Evolutionary conservation across 2,329 filamentous ascomycete genomes (phyloP).

Genomic region (Penicillium sp.): DNA sequence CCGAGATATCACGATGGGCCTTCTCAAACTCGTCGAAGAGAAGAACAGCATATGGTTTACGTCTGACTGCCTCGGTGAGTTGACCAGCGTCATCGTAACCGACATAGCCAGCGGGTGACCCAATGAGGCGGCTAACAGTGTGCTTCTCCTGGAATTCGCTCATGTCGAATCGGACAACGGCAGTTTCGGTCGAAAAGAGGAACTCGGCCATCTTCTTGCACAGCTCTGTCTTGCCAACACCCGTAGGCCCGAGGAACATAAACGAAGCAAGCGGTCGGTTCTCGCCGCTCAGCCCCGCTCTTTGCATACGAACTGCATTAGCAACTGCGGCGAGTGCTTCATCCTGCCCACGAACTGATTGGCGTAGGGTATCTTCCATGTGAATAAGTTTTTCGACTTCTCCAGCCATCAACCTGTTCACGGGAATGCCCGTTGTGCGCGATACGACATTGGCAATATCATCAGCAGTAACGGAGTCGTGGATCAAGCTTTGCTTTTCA

Average conservation of each 20-base stretch:
- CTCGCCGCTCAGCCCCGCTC: constrained; percentile 84
- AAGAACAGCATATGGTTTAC: constrained; percentile 91
- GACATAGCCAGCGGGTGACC: constrained; percentile 87
- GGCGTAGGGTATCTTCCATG: constrained; percentile 84
- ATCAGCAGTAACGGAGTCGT: constrained; percentile 90
- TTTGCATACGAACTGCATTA: constrained; percentile 87
- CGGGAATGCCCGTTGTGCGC: constrained; percentile 83
- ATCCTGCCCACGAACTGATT: constrained; percentile 85
- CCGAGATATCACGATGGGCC: constrained; percentile 89
- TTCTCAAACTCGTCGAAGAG: constrained; percentile 98
- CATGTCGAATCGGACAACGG: constrained; percentile 95
- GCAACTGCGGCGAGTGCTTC: constrained; percentile 87
- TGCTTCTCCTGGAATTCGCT: constrained; percentile 97
- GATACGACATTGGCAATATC: constrained; percentile 93
- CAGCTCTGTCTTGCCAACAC: constrained; percentile 93
- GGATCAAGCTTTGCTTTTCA: constrained; percentile 60
- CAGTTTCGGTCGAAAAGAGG: constrained; percentile 84
- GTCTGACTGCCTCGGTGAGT: constrained; percentile 86
- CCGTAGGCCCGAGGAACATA: constrained; percentile 96
- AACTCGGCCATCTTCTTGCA: constrained; percentile 94
- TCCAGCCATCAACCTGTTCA: constrained; percentile 84
- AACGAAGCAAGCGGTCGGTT: constrained; percentile 89
- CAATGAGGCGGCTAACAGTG: constrained; percentile 87
- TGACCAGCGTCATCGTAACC: constrained; percentile 97
- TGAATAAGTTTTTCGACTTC: constrained; percentile 91